Conservation (phyloP, 768 basidiomycete species). For the Amyloporia xantha region DNA sequence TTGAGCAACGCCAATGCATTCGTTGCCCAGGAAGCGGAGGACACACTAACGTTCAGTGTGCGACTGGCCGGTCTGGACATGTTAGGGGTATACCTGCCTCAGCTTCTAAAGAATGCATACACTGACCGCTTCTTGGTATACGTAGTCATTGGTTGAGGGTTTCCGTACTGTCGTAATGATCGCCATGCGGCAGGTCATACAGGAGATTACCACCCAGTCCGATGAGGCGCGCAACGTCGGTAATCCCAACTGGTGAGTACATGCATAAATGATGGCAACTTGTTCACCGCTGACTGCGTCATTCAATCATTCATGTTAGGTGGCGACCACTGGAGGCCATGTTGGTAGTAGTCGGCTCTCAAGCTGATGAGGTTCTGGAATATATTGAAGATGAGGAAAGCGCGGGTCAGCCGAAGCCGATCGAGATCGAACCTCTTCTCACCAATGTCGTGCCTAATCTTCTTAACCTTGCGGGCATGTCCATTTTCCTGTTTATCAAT, state of each 20-base stretch:
- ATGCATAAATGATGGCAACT: neutral
- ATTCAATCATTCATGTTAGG: constrained; percentile 41
- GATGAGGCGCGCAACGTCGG: constrained; percentile 48
- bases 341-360: constrained; percentile 75
- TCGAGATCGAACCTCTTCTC: constrained; percentile 76
- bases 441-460: constrained; percentile 73
- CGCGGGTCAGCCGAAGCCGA: constrained; percentile 52
- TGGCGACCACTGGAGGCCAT: constrained; percentile 90
- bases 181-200: constrained; percentile 24
- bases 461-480: constrained; percentile 62
- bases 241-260: constrained; percentile 53
- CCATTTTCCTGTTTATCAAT: neutral
- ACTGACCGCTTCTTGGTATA: too few relatives aligned
- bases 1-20: constrained; percentile 85
- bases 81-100: constrained; percentile 54
- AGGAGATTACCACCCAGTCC: constrained; percentile 56
- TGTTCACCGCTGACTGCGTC: too few relatives aligned
- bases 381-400: constrained; percentile 71
- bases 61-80: constrained; percentile 84
- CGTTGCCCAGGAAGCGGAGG: constrained; percentile 92
- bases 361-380: constrained; percentile 70
- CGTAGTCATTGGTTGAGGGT: constrained; percentile 1
- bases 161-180: neutral
- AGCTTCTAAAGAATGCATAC: too few relatives aligned
- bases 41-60: constrained; percentile 73